Evolutionary conservation across 345 rosid species (phyloP).

Genomic region (Eucalyptus brandiana): DNA sequence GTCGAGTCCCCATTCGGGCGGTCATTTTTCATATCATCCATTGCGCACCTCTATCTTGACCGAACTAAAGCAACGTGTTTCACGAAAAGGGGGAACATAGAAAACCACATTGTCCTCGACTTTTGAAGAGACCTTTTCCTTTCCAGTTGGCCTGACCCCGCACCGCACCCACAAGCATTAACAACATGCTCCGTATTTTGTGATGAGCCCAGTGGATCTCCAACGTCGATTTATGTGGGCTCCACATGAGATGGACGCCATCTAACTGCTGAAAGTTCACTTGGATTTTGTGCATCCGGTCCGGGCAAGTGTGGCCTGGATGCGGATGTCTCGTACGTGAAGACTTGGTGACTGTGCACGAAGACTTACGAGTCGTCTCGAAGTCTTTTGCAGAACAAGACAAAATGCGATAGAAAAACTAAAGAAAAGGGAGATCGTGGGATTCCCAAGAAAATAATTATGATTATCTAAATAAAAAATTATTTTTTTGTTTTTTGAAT

Average conservation of each 20-base stretch:
- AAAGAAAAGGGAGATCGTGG: background rate
- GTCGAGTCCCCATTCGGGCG: too few relatives aligned
- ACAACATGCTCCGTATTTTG: background rate
- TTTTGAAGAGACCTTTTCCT: background rate
- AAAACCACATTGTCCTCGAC: background rate
- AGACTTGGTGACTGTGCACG: background rate
- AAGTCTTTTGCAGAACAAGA: background rate
- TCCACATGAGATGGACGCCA: too few relatives aligned
- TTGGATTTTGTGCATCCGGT: too few relatives aligned
- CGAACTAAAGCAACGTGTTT: too few relatives aligned
- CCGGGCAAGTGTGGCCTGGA: too few relatives aligned
- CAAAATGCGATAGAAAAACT: background rate
- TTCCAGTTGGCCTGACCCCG: background rate
- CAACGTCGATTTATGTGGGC: too few relatives aligned
- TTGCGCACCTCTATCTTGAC: rapidly evolving
- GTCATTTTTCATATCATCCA: too few relatives aligned
- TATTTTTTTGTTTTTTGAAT: too few relatives aligned
- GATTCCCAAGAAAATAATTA: background rate
- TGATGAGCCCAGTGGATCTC: too few relatives aligned
- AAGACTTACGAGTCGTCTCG: background rate
- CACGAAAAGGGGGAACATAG: too few relatives aligned
- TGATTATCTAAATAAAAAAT: background rate
- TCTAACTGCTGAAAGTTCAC: too few relatives aligned
- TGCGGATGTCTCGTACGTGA: background rate
- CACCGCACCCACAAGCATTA: background rate